These are phyloP conservation scores for Lactarius sp. DNA, from an alignment of 768 basidiomycete species.

Conservation along the genomic window DNA sequence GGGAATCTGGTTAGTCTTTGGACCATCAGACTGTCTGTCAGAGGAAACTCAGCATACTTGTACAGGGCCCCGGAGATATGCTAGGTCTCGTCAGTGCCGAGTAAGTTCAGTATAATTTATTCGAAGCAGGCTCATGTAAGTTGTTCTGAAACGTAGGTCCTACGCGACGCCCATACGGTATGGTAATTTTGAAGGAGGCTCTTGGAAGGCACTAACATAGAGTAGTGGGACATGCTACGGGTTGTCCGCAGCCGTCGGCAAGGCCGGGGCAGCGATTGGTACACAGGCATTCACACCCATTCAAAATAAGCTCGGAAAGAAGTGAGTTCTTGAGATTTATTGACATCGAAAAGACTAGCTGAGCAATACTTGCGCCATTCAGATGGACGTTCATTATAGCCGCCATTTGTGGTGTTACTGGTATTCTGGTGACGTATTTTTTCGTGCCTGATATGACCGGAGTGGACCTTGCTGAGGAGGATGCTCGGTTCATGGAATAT, in stretches of 20 bases:
- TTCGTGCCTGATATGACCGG: constrained; percentile 66
- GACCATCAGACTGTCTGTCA: not conserved
- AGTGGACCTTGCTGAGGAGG: constrained; percentile 61
- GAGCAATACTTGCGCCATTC: not conserved
- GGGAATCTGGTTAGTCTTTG: constrained; percentile 45
- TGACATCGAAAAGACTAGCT: not conserved
- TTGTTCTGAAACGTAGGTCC: constrained; percentile 36
- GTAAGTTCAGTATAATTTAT: constrained; percentile 36
- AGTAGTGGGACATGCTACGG: constrained; percentile 64
- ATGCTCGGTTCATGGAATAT: constrained; percentile 55
- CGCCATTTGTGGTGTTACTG: constrained; percentile 61
- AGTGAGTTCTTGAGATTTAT: constrained; percentile 33
- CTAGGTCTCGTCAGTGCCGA: constrained; percentile 61
- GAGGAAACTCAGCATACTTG: not conserved
- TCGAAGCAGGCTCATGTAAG: not conserved
- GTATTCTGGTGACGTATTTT: constrained; percentile 62
- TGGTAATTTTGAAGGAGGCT: not conserved
- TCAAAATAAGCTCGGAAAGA: constrained; percentile 60
- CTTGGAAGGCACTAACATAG: constrained; percentile 4
- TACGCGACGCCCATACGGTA: constrained; percentile 62
- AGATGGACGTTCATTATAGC: constrained; percentile 67
- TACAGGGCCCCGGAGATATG: constrained; percentile 68
- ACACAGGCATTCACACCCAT: constrained; percentile 70
- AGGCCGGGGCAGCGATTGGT: constrained; percentile 67
- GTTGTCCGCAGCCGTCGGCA: constrained; percentile 61